Percentiles rank a stretch among this genome's conserved stretches.
These are phyloP conservation scores for Aspergillus diversus DNA, from an alignment of 495 filamentous ascomycete genomes.

Conservation along the genomic window DNA sequence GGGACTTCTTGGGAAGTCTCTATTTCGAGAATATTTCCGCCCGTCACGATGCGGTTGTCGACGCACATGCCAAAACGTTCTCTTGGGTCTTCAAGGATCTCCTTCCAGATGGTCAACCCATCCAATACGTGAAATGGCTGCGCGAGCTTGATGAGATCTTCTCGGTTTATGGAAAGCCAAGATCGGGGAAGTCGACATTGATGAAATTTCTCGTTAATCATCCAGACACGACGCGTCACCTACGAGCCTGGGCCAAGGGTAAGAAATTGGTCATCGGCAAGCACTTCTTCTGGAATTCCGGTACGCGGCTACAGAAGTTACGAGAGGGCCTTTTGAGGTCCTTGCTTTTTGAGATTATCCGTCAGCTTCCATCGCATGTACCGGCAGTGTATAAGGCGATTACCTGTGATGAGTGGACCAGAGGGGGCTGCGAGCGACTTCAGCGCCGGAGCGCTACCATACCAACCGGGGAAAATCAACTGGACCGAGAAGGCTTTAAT, in stretches of 20 bases:
- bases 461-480: background rate
- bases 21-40: background rate
- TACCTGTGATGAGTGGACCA: background rate
- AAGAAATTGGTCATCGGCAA: background rate
- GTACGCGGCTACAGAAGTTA: background rate
- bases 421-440: background rate
- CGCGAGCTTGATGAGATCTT: background rate
- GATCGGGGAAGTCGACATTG: background rate
- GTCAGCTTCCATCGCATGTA: background rate
- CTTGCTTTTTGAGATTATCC: background rate
- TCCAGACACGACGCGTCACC: background rate
- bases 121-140: background rate
- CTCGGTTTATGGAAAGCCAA: background rate
- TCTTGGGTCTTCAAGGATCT: background rate
- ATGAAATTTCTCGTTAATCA: conserved; percentile 2
- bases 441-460: background rate
- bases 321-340: background rate
- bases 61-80: background rate
- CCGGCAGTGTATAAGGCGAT: background rate
- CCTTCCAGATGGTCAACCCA: background rate
- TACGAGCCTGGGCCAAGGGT: background rate
- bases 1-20: background rate
- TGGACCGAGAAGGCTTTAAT: background rate
- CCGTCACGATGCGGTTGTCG: background rate
- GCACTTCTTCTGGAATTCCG: conserved; percentile 3